Conservation (phyloP, 2,329 filamentous ascomycete species). For the Colletotrichum scovillei region DNA sequence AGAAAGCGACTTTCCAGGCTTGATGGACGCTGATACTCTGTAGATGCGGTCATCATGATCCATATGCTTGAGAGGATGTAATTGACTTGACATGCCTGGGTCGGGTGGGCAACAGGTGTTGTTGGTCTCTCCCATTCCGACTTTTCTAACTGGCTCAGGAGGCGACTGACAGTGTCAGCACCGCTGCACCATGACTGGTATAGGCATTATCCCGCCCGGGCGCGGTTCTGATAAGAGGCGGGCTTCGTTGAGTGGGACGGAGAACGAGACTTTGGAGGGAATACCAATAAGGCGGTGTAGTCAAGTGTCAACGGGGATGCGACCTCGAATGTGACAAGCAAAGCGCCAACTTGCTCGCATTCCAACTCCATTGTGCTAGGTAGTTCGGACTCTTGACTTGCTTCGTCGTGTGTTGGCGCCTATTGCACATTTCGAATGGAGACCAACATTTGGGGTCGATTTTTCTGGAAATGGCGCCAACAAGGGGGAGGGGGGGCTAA, state of each 20-base stretch:
- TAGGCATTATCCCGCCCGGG: conserved; percentile 10
- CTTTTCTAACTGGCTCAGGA: conserved; percentile 5
- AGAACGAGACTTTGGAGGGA: conserved; percentile 11
- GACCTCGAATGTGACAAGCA: conserved; percentile 4
- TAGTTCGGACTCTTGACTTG: conserved; percentile 21
- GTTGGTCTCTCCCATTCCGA: not conserved
- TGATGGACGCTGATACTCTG: conserved; percentile 25
- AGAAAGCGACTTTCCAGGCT: conserved; percentile 5
- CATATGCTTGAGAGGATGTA: conserved; percentile 20
- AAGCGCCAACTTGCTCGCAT: conserved; percentile 2
- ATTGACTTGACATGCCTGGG: conserved; percentile 8
- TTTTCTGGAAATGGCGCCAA: conserved; percentile 19
- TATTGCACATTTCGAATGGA: conserved; percentile 9
- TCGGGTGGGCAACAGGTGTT: conserved; percentile 5
- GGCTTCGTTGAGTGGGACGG: conserved; percentile 24
- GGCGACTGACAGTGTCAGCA: conserved; percentile 28
- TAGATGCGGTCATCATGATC: conserved; percentile 35
- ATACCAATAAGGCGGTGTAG: conserved; percentile 21
- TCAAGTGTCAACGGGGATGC: not conserved
- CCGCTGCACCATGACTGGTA: conserved; percentile 31
- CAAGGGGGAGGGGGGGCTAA: conserved; percentile 10
- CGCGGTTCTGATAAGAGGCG: conserved; percentile 32
- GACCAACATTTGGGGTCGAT: conserved; percentile 30
- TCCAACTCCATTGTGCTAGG: not conserved
- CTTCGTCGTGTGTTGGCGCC: not conserved